These are phyloP conservation scores for Gyromitra esculenta DNA, from an alignment of 2,329 filamentous ascomycete species.

Conservation along the genomic window DNA sequence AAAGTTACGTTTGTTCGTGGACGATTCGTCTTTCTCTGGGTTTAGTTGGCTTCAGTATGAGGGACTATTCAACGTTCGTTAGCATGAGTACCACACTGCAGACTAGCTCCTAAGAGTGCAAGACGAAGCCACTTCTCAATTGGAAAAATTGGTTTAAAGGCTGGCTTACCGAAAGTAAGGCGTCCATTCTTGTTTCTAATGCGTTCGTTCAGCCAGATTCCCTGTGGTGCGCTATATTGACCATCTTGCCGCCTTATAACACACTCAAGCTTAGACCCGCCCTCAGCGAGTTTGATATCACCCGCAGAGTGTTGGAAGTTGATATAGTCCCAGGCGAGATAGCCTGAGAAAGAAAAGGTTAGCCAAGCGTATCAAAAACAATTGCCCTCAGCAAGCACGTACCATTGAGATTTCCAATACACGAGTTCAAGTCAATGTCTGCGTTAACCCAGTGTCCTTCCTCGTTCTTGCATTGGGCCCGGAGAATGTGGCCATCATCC, in stretches of 20 bases:
- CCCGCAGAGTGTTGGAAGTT: conserved; percentile 18
- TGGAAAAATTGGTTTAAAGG: not conserved
- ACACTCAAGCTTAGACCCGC: conserved; percentile 33
- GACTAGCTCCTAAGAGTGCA: not conserved
- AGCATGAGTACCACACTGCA: not conserved
- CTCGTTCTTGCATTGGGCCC: conserved; percentile 17
- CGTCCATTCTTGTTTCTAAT: conserved; percentile 39
- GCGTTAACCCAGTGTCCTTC: conserved; percentile 9
- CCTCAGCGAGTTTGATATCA: conserved; percentile 21
- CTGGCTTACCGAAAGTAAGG: conserved; percentile 38
- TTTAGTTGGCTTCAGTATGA: conserved; percentile 7
- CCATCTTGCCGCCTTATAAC: not conserved
- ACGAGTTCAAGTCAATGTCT: conserved; percentile 36
- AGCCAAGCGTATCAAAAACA: not conserved
- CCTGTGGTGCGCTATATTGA: conserved; percentile 18
- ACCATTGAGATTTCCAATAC: conserved; percentile 52
- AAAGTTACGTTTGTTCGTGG: not conserved
- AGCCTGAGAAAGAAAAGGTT: conserved; percentile 12
- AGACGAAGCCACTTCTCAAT: not conserved
- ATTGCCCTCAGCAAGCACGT: not conserved
- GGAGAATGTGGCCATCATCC: conserved; percentile 27
- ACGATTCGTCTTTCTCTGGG: not conserved
- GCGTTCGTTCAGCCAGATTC: conserved; percentile 37
- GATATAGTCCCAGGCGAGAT: conserved; percentile 38
- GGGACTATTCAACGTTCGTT: conserved; percentile 9